Evolutionary conservation across 2,329 filamentous ascomycete species (phyloP).

Genomic region (Diplodia intermedia): DNA sequence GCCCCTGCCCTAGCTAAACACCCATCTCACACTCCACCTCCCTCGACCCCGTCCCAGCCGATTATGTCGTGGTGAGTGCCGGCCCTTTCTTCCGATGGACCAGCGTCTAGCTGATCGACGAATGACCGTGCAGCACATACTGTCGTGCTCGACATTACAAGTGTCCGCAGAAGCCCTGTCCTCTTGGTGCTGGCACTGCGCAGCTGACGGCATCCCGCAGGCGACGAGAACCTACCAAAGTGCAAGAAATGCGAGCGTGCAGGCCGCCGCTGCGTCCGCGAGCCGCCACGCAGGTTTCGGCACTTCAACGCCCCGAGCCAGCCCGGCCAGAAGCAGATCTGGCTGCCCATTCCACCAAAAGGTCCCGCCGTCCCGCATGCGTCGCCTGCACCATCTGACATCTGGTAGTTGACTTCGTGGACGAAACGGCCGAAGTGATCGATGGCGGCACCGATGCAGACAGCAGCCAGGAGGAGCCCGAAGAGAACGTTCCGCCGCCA

Average conservation of each 20-base stretch:
- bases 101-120: slow-evolving; percentile 37
- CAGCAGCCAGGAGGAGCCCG: slow-evolving; percentile 32
- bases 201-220: slow-evolving; percentile 34
- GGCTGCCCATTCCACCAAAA: slow-evolving; percentile 46
- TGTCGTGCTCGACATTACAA: slow-evolving; percentile 49
- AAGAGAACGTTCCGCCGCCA: slow-evolving; percentile 1
- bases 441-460: slow-evolving; percentile 42
- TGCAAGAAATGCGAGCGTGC: slow-evolving; percentile 45
- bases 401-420: slow-evolving; percentile 45
- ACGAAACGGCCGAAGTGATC: slow-evolving; percentile 45
- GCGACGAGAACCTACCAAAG: slow-evolving; percentile 46
- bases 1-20: neutral
- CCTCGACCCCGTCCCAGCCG: neutral
- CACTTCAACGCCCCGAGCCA: slow-evolving; percentile 45
- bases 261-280: slow-evolving; percentile 45
- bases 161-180: slow-evolving; percentile 38
- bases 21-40: neutral
- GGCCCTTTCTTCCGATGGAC: slow-evolving; percentile 14
- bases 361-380: slow-evolving; percentile 35
- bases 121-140: slow-evolving; percentile 42
- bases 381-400: slow-evolving; percentile 33
- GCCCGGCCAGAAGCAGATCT: slow-evolving; percentile 44
- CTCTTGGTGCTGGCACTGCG: neutral
- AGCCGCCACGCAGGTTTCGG: slow-evolving; percentile 46
- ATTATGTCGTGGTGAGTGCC: slow-evolving; percentile 26